These are phyloP conservation scores for Arctium lappa DNA, from an alignment of 129 eudicot genomes.

Conservation along the genomic window DNA sequence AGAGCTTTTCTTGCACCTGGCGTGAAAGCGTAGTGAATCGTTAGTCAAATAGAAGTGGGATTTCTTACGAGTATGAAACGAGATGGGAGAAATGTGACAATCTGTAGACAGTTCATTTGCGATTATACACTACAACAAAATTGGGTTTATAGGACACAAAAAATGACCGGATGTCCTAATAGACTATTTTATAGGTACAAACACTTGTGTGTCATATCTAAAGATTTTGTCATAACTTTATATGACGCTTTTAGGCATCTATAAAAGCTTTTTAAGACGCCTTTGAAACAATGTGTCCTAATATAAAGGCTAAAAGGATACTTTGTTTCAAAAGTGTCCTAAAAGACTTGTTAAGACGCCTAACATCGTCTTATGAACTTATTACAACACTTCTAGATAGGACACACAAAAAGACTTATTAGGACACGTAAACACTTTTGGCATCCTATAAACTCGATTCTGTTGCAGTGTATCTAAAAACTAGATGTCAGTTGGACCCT, in stretches of 20 bases:
- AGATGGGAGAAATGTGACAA: background rate
- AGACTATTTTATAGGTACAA: background rate
- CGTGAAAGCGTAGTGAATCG: background rate
- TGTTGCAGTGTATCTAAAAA: background rate
- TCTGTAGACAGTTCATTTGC: background rate
- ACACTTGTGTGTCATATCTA: background rate
- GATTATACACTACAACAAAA: background rate
- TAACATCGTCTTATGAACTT: background rate
- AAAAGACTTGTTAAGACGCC: background rate
- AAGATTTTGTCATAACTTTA: background rate
- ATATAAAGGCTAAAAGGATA: too few species aligned
- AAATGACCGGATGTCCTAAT: background rate
- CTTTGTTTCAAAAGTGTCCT: too few species aligned
- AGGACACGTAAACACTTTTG: background rate
- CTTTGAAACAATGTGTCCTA: background rate
- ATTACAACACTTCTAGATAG: background rate
- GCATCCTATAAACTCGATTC: background rate
- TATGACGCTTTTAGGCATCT: background rate
- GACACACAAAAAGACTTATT: background rate
- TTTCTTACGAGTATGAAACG: background rate
- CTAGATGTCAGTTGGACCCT: background rate
- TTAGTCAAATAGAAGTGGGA: background rate
- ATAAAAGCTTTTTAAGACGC: too few species aligned
- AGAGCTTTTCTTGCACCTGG: conserved; percentile 72
- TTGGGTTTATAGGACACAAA: background rate